Conservation (phyloP, 495 filamentous ascomycete genomes). For the Aspergillus diversus region DNA sequence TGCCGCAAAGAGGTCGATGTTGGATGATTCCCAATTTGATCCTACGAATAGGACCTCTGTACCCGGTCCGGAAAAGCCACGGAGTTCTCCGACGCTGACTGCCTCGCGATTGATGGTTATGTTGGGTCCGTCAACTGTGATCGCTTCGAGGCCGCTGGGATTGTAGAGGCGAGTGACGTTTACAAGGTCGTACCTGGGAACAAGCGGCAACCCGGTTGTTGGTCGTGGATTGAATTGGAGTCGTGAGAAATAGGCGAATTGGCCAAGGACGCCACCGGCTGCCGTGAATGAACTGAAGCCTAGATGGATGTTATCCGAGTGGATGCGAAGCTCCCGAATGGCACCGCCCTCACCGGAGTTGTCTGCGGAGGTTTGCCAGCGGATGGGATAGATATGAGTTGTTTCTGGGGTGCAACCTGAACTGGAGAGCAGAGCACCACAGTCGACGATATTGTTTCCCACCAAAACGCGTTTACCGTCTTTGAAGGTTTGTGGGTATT, state of each 20-base stretch:
- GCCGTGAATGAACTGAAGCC: slow-evolving; percentile 24
- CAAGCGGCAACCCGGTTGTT: slow-evolving; percentile 10
- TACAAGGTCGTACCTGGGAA: slow-evolving; percentile 27
- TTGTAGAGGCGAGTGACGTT: slow-evolving; percentile 15
- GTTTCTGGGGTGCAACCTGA: slow-evolving; percentile 20
- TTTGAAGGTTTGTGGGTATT: slow-evolving; percentile 23
- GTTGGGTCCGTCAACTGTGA: slow-evolving; percentile 11
- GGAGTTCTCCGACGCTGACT: slow-evolving; percentile 12
- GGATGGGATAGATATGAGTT: slow-evolving; percentile 27
- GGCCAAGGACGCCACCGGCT: slow-evolving; percentile 7
- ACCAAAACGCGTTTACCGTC: slow-evolving; percentile 23
- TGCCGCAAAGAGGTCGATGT: slow-evolving; percentile 29
- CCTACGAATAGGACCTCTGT: slow-evolving; percentile 26
- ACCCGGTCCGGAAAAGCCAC: slow-evolving; percentile 26
- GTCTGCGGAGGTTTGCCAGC: slow-evolving; percentile 16
- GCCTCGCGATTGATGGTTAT: background rate
- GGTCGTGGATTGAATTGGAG: slow-evolving; percentile 26
- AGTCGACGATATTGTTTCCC: slow-evolving; percentile 25
- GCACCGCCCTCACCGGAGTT: slow-evolving; percentile 16
- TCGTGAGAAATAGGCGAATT: slow-evolving; percentile 23
- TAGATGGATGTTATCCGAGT: slow-evolving; percentile 28
- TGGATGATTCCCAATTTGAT: slow-evolving; percentile 24
- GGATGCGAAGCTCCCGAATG: slow-evolving; percentile 27
- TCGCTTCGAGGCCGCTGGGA: slow-evolving; percentile 1
- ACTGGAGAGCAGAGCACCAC: slow-evolving; percentile 18